Percentiles rank a stretch among this genome's conserved stretches.
Evolutionary conservation across 495 filamentous ascomycete species (phyloP).

Genomic region (Penicillium verhagenii): DNA sequence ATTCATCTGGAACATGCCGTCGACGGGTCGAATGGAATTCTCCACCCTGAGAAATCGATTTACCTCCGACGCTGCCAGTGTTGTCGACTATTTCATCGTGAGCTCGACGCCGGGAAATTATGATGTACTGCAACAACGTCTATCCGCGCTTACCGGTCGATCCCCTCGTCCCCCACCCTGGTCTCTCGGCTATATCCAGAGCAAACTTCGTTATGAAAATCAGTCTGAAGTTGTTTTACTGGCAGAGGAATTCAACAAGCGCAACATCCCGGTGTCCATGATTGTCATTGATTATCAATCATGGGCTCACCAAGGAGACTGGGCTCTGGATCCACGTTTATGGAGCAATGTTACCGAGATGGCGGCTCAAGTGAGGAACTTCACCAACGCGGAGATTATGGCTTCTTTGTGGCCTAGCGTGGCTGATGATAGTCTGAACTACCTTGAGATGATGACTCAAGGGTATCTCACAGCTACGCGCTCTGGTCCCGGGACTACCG

Average conservation of each 20-base stretch:
- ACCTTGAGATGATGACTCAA: slow-evolving; percentile 26
- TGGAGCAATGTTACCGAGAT: slow-evolving; percentile 28
- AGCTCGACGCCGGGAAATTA: slow-evolving; percentile 22
- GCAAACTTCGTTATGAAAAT: slow-evolving; percentile 35
- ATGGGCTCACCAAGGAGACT: slow-evolving; percentile 36
- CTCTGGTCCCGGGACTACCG: slow-evolving; percentile 28
- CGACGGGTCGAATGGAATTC: slow-evolving; percentile 30
- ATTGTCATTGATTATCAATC: slow-evolving; percentile 37
- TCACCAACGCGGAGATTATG: slow-evolving; percentile 35
- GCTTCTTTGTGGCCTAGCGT: slow-evolving; percentile 35
- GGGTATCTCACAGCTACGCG: slow-evolving; percentile 28
- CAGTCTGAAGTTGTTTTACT: slow-evolving; percentile 26
- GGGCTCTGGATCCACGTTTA: slow-evolving; percentile 26
- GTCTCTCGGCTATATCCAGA: slow-evolving; percentile 33
- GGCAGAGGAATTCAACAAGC: slow-evolving; percentile 21
- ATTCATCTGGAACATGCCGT: slow-evolving; percentile 32
- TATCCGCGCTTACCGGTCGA: slow-evolving; percentile 27
- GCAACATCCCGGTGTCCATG: slow-evolving; percentile 27
- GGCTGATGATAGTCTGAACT: slow-evolving; percentile 28
- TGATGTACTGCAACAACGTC: slow-evolving; percentile 25
- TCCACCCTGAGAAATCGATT: slow-evolving; percentile 23
- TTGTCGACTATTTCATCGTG: slow-evolving; percentile 30
- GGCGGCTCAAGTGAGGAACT: slow-evolving; percentile 24
- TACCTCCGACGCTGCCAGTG: slow-evolving; percentile 21
- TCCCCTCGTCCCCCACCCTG: slow-evolving; percentile 29